Evolutionary conservation across 768 basidiomycete species (phyloP).

Genomic region (Rhizopogon sp.): DNA sequence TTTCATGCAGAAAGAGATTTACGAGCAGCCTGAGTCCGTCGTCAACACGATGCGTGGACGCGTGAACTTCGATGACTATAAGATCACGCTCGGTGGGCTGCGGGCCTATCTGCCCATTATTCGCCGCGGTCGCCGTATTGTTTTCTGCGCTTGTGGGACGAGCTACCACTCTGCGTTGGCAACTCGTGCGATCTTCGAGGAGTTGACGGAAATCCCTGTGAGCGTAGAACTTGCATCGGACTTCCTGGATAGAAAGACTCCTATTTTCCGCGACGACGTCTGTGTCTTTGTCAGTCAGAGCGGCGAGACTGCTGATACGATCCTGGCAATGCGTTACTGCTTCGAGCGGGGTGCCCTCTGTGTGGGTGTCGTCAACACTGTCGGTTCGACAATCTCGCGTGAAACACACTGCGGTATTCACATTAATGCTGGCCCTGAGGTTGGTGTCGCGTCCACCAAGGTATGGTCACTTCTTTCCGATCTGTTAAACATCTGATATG

Average conservation of each 20-base stretch:
- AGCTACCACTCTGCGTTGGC: constrained; percentile 97
- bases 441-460: constrained; percentile 99
- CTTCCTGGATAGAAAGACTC: constrained; percentile 98
- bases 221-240: constrained; percentile 96
- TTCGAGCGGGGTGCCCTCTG: constrained; percentile 94
- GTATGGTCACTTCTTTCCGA: constrained; percentile 24
- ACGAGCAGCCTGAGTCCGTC: constrained; percentile 97
- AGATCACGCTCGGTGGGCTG: constrained; percentile 91
- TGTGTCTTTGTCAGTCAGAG: constrained; percentile 96
- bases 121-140: constrained; percentile 87
- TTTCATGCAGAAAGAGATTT: constrained; percentile 99
- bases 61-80: constrained; percentile 93
- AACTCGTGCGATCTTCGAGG: constrained; percentile 96
- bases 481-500: neutral
- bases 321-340: constrained; percentile 94
- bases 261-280: constrained; percentile 98
- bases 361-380: constrained; percentile 97
- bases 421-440: constrained; percentile 98
- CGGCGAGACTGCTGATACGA: constrained; percentile 98
- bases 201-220: constrained; percentile 97
- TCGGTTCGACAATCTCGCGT: constrained; percentile 95
- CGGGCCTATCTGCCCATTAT: constrained; percentile 95
- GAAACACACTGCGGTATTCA: constrained; percentile 99
- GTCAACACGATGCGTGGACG: constrained; percentile 99
- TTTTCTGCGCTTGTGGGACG: constrained; percentile 98